These are phyloP conservation scores for Trametes hirsuta DNA, from an alignment of 1,284 basidiomycete species.

Conservation along the genomic window DNA sequence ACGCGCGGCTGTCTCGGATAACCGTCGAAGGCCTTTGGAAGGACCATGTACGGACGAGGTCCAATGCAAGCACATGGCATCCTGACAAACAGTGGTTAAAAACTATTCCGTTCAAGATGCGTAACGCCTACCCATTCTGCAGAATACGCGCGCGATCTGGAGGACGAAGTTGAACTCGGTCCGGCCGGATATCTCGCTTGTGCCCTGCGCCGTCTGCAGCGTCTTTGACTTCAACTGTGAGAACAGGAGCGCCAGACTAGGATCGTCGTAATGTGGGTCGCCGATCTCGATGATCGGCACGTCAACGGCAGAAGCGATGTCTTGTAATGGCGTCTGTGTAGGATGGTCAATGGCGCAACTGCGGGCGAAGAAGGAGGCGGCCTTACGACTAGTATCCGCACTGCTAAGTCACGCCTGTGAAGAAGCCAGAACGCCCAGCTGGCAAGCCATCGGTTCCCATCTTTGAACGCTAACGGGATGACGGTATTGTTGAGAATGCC, in stretches of 20 bases:
- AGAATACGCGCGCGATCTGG: slow-evolving; percentile 90
- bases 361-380: neutral
- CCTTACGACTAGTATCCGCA: slow-evolving; percentile 79
- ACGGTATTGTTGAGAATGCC: slow-evolving; percentile 76
- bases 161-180: slow-evolving; percentile 93
- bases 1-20: slow-evolving; percentile 33
- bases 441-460: slow-evolving; percentile 94
- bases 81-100: slow-evolving; percentile 50
- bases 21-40: slow-evolving; percentile 75
- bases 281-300: slow-evolving; percentile 66
- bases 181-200: slow-evolving; percentile 84
- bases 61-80: slow-evolving; percentile 88
- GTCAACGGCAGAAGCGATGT: slow-evolving; percentile 62
- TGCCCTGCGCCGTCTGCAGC: slow-evolving; percentile 89
- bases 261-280: slow-evolving; percentile 91
- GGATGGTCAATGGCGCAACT: too few relatives aligned
- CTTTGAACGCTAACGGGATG: slow-evolving; percentile 81
- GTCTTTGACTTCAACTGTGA: slow-evolving; percentile 90
- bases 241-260: slow-evolving; percentile 87
- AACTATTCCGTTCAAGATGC: neutral
- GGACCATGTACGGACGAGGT: slow-evolving; percentile 87
- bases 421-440: slow-evolving; percentile 97
- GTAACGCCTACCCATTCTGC: slow-evolving; percentile 78
- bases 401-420: slow-evolving; percentile 82
- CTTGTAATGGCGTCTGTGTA: slow-evolving; percentile 73